phyloP scores from a whole-genome alignment of 1,284 basidiomycete genomes.

The Heterobasidion annosum region DNA sequence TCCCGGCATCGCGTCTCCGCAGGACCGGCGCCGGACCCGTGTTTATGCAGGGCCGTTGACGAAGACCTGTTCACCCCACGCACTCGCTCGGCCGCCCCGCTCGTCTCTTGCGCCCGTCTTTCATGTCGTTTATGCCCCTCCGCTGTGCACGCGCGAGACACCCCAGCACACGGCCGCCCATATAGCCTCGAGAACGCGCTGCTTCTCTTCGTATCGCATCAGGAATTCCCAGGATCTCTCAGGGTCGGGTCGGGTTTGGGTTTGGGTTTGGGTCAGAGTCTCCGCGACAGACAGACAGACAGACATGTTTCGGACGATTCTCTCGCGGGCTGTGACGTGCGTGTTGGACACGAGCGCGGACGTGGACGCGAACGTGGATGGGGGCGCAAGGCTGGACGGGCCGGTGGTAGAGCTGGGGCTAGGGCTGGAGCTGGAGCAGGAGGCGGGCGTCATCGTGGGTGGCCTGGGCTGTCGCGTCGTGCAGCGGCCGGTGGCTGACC shows the following conservation, averaged over 20 bases:
- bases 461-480: background rate
- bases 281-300: no score
- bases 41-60: no score
- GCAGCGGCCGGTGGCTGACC: background rate
- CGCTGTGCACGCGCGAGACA: background rate
- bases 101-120: background rate
- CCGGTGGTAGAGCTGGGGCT: background rate
- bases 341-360: slow-evolving; percentile 3
- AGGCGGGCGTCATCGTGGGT: slow-evolving; percentile 4
- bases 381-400: no score
- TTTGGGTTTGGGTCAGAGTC: no score
- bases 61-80: no score
- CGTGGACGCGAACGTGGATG: no score
- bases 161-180: slow-evolving; percentile 1
- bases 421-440: slow-evolving; percentile 6
- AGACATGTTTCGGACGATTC: background rate
- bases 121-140: slow-evolving; percentile 1
- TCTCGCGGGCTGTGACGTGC: slow-evolving; percentile 9
- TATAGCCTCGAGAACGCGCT: background rate
- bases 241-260: no score
- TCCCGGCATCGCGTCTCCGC: no score
- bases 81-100: background rate
- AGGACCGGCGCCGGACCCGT: no score
- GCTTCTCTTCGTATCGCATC: no score
- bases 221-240: no score